Conservation (phyloP, 768 basidiomycete species). For the Macrolepiota albuminosa region DNA sequence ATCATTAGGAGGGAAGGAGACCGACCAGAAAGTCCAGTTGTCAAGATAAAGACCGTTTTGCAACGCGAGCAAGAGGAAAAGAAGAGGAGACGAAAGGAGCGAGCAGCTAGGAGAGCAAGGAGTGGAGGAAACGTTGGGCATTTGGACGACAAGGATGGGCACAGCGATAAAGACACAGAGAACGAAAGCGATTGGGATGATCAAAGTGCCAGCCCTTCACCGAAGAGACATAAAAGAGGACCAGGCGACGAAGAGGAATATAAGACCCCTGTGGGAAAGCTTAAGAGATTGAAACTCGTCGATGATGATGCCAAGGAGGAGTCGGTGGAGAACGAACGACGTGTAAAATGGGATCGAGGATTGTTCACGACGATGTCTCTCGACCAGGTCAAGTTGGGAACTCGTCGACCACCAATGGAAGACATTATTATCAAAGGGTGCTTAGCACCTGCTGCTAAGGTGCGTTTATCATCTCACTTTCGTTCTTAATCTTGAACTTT, state of each 20-base stretch:
- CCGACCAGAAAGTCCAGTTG: constrained; percentile 75
- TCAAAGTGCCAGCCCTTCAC: constrained; percentile 13
- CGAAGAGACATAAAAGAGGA: constrained; percentile 48
- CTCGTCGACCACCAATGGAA: constrained; percentile 38
- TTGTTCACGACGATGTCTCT: constrained; percentile 57
- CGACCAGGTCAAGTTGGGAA: constrained; percentile 56
- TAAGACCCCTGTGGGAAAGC: constrained; percentile 49
- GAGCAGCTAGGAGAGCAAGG: constrained; percentile 58
- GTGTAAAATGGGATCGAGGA: constrained; percentile 77
- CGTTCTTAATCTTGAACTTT: not conserved
- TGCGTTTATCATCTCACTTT: constrained; percentile 20
- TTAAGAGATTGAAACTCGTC: constrained; percentile 34
- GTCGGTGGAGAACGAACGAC: constrained; percentile 35
- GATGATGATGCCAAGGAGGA: constrained; percentile 28
- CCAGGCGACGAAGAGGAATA: constrained; percentile 84
- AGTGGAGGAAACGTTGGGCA: constrained; percentile 26
- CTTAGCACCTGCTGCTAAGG: constrained; percentile 65
- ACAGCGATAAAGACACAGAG: constrained; percentile 23
- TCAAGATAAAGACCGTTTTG: constrained; percentile 62
- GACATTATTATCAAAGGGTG: constrained; percentile 53
- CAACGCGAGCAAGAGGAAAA: constrained; percentile 68
- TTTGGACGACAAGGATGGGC: constrained; percentile 22
- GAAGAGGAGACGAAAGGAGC: constrained; percentile 44
- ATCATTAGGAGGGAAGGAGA: constrained; percentile 64
- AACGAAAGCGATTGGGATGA: constrained; percentile 21